Percentiles rank a stretch among this genome's conserved stretches.
These are phyloP conservation scores for Begonia peltatifolia DNA, from an alignment of 306 rosid species.

Conservation along the genomic window DNA sequence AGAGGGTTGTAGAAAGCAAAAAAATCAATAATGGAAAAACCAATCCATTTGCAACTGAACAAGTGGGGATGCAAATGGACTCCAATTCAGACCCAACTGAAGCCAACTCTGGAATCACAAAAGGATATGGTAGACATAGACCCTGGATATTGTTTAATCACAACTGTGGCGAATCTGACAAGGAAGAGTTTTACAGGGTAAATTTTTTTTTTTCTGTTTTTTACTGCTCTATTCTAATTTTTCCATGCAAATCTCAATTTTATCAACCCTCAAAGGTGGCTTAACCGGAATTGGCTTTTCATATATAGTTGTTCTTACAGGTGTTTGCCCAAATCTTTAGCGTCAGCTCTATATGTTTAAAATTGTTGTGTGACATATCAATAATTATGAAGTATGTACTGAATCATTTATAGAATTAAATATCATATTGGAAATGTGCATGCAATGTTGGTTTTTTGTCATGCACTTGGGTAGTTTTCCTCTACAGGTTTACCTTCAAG, in stretches of 20 bases:
- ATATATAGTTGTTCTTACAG: too few species aligned
- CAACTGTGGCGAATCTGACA: slow-evolving; percentile 23
- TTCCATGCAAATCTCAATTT: not conserved
- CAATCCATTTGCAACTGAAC: slow-evolving; percentile 14
- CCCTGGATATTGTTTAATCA: slow-evolving; percentile 46
- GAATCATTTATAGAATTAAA: too few species aligned
- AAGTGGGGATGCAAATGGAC: slow-evolving; percentile 13
- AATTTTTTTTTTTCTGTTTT: slow-evolving; percentile 8
- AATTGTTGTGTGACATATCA: too few species aligned
- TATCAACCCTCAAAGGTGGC: too few species aligned
- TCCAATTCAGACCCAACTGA: slow-evolving; percentile 13
- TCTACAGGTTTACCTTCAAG: too few species aligned
- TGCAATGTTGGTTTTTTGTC: too few species aligned
- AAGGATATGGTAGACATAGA: slow-evolving; percentile 15
- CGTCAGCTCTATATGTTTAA: too few species aligned
- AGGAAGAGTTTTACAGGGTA: slow-evolving; percentile 30
- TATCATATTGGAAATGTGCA: too few species aligned
- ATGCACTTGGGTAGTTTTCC: too few species aligned
- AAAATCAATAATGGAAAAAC: slow-evolving; percentile 16
- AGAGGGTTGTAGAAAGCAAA: slow-evolving; percentile 26
- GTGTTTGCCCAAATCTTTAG: too few species aligned
- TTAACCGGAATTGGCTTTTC: too few species aligned
- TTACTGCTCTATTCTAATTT: not conserved
- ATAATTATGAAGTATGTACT: too few species aligned
- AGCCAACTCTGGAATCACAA: slow-evolving; percentile 9